phyloP scores from a whole-genome alignment of 2,329 filamentous ascomycete species.

The Penicillium sp. region DNA sequence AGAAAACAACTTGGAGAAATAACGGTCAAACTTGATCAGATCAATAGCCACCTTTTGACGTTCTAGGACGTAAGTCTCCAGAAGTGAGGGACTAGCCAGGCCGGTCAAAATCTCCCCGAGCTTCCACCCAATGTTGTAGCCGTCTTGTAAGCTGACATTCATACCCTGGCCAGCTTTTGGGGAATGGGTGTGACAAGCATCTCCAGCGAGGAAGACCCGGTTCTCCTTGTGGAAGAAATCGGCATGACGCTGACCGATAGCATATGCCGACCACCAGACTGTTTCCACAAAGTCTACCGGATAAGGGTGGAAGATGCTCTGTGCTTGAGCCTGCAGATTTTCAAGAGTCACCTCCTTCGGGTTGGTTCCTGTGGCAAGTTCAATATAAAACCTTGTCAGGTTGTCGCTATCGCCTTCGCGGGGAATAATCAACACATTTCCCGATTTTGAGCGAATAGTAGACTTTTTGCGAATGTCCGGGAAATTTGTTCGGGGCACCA shows the following conservation, averaged over 20 bases:
- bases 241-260: conserved; percentile 69
- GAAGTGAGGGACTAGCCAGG: conserved; percentile 42
- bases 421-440: conserved; percentile 52
- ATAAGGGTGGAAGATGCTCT: conserved; percentile 56
- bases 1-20: conserved; percentile 55
- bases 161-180: conserved; percentile 68
- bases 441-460: conserved; percentile 47
- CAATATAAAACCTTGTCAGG: conserved; percentile 62
- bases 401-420: conserved; percentile 54
- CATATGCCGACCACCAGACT: conserved; percentile 69
- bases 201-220: conserved; percentile 67
- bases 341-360: conserved; percentile 53
- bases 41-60: conserved; percentile 54
- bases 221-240: conserved; percentile 65
- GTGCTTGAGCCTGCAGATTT: conserved; percentile 54
- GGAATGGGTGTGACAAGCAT: conserved; percentile 67
- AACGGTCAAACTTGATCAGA: conserved; percentile 60
- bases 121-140: conserved; percentile 62
- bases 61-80: conserved; percentile 56
- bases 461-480: conserved; percentile 53
- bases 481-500: conserved; percentile 50
- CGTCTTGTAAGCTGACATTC: conserved; percentile 56
- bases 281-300: conserved; percentile 55
- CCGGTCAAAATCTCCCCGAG: conserved; percentile 51
- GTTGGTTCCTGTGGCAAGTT: conserved; percentile 52